phyloP scores from a whole-genome alignment of 2,329 filamentous ascomycete species.

The Penicillium sclerotigenum region DNA sequence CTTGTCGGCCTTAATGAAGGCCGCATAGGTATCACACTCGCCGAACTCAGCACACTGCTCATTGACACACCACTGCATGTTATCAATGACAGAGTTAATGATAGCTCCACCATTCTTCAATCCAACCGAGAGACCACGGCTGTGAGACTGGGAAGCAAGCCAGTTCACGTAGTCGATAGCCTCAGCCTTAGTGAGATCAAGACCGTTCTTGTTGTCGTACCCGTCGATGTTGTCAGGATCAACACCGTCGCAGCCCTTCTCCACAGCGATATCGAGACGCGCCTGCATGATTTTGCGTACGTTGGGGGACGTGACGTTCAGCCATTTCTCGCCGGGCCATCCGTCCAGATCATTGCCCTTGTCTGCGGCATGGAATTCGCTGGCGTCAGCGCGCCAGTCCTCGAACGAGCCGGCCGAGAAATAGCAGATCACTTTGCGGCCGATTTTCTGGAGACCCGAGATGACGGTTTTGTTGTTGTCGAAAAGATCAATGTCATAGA shows the following conservation, averaged over 20 bases:
- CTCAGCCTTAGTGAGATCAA: conserved; percentile 56
- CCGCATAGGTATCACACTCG: conserved; percentile 58
- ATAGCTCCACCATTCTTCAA: conserved; percentile 67
- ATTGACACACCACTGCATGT: conserved; percentile 65
- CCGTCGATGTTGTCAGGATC: conserved; percentile 71
- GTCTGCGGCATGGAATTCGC: conserved; percentile 54
- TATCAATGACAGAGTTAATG: conserved; percentile 49
- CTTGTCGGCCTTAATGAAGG: conserved; percentile 60
- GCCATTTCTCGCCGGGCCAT: conserved; percentile 67
- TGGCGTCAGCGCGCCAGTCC: conserved; percentile 57
- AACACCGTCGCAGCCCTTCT: conserved; percentile 65
- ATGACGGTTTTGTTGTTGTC: conserved; percentile 50
- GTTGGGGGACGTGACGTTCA: conserved; percentile 55
- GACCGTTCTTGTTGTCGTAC: conserved; percentile 62
- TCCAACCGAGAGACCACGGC: conserved; percentile 58
- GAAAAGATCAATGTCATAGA: conserved; percentile 64
- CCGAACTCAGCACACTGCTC: conserved; percentile 63
- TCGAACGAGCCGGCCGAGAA: conserved; percentile 71
- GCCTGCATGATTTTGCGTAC: conserved; percentile 64
- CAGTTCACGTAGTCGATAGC: conserved; percentile 60
- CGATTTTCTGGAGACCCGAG: conserved; percentile 47
- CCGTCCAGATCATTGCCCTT: conserved; percentile 58
- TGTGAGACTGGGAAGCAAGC: conserved; percentile 54
- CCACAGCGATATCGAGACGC: conserved; percentile 57
- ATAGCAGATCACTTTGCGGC: conserved; percentile 68